Conservation (phyloP, 768 basidiomycete genomes). For the Tephrocybe rancida region DNA sequence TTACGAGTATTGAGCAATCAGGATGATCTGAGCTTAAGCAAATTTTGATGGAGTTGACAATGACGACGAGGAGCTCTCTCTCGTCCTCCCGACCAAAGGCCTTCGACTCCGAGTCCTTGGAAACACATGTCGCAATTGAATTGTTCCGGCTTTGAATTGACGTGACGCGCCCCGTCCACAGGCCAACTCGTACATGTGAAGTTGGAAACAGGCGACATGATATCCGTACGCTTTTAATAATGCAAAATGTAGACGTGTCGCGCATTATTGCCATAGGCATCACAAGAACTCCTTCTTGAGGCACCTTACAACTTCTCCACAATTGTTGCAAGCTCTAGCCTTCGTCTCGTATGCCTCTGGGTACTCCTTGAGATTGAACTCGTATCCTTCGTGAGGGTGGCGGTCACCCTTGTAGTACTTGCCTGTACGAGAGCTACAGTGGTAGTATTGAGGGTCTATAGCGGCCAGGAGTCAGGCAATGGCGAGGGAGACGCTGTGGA, state of each 20-base stretch:
- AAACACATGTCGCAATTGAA: too few relatives aligned
- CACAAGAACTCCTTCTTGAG: constrained; percentile 19
- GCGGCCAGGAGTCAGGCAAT: neutral
- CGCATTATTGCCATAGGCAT: neutral
- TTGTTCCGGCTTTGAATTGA: too few relatives aligned
- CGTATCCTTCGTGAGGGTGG: constrained; percentile 26
- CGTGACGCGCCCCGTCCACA: neutral
- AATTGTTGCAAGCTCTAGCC: constrained; percentile 31
- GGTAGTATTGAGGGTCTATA: constrained; percentile 31
- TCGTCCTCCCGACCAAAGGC: too few relatives aligned
- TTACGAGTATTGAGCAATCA: too few relatives aligned
- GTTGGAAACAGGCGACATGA: neutral
- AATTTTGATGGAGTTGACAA: too few relatives aligned
- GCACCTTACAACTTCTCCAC: constrained; percentile 23
- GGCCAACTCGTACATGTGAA: neutral
- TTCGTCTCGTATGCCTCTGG: constrained; percentile 29
- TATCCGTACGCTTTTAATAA: too few relatives aligned
- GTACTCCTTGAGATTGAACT: constrained; percentile 13
- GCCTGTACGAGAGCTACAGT: constrained; percentile 27
- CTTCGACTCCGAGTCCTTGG: too few relatives aligned
- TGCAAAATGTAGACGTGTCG: neutral
- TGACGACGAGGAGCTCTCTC: too few relatives aligned
- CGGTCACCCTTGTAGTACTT: constrained; percentile 31
- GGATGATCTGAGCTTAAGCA: too few relatives aligned
- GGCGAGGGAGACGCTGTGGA: neutral